Evolutionary conservation across 2,329 filamentous ascomycete genomes (phyloP), one percentile per base, ranked within the genome.

Genomic region (Colletotrichum nymphaeae): DNA sequence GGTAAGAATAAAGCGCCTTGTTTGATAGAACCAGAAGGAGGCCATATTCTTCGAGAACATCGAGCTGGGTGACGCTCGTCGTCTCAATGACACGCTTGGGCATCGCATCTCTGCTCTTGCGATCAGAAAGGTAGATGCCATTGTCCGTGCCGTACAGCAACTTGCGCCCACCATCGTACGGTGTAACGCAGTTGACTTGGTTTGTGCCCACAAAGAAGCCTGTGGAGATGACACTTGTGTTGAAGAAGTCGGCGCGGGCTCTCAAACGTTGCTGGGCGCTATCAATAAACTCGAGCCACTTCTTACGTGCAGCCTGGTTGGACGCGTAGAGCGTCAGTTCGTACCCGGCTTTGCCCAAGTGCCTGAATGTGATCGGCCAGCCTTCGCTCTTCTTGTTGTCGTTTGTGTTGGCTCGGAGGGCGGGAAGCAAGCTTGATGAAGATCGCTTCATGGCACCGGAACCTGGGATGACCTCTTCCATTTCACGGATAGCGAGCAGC

Each of bases 201-300:
- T 98, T 98, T 52, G 91, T 84, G 22, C 88, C 84, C 19, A 88
- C 85, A 79, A 92, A 92, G 81, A 91, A 92, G 72, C 85, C 85
- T 76, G 85, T 86, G 37, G 90, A 92, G 55, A 93, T 85, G 56
- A 88, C 83, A 3, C 86, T 90, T 28, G 93, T 90, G 78, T 94
- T 96, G 85, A 98, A 97, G 88, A 97, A 98, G 77, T 95, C 93
- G 72, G 97, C 95, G 74, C 95, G 95, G 32, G 95, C 93, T 76
- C 95, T 91, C 71, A 99, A 88, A 75, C 93, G 94, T 78, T 94
- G 92, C 82, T 99, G 97, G 76, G 98, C 95, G 63, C 92, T 89
- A 79, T 98, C 95, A 78, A 99, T 98, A 79, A 94, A 93, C 84
- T 99, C 95, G 81, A 99, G 95, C 93, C 97, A 99, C 84, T 98